These are phyloP conservation scores for Leavenworthia alabamica DNA, from an alignment of 345 rosid species.

Conservation along the genomic window DNA sequence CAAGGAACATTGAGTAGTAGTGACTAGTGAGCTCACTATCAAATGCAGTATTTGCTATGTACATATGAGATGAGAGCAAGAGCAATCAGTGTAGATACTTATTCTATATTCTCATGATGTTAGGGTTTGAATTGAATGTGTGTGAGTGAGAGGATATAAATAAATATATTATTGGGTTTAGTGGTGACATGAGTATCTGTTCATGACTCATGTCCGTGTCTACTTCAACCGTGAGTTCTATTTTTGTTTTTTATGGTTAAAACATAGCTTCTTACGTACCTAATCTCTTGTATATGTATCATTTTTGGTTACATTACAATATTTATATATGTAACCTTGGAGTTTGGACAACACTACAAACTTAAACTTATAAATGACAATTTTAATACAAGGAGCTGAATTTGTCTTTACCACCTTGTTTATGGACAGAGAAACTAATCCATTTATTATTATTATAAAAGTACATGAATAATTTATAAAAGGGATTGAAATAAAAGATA, in stretches of 20 bases:
- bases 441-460: not conserved
- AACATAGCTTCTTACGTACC: not conserved
- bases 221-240: not conserved
- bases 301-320: not conserved
- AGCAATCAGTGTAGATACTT: not conserved
- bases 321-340: not conserved
- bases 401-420: not conserved
- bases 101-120: constrained; percentile 25
- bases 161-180: not conserved
- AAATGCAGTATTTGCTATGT: constrained; percentile 11
- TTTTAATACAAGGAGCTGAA: not conserved
- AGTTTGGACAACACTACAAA: not conserved
- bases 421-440: constrained; percentile 6
- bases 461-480: not conserved
- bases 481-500: not conserved
- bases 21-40: constrained; percentile 27
- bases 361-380: not conserved
- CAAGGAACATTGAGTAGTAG: constrained; percentile 12
- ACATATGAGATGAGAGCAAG: not conserved
- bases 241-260: not conserved
- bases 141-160: constrained; percentile 1
- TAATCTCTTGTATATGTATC: not conserved
- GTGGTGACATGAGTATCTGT: constrained; percentile 15
- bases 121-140: constrained; percentile 14
- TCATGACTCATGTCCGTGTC: not conserved